These are phyloP conservation scores for Paxillus rubicundulus DNA, from an alignment of 768 basidiomycete species.

Conservation along the genomic window DNA sequence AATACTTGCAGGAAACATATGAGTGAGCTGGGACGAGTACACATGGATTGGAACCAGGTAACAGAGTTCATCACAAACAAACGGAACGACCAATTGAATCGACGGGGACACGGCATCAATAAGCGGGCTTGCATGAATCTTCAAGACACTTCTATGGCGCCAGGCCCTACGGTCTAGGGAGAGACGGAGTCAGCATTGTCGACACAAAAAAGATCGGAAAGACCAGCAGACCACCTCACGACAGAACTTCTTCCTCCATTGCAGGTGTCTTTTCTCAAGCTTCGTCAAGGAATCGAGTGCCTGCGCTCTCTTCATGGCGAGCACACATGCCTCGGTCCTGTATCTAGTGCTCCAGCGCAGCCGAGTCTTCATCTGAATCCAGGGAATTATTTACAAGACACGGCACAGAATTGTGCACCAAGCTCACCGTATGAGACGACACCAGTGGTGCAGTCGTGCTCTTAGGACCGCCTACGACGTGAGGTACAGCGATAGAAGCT, in stretches of 20 bases:
- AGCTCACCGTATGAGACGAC: conserved; percentile 20
- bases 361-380: conserved; percentile 37
- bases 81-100: not conserved
- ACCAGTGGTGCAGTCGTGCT: conserved; percentile 12
- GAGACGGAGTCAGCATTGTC: conserved; percentile 1
- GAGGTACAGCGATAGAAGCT: conserved; percentile 15
- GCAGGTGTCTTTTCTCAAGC: conserved; percentile 40
- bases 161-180: conserved; percentile 17
- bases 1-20: not conserved
- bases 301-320: conserved; percentile 40
- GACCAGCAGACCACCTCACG: conserved; percentile 35
- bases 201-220: not conserved
- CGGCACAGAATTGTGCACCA: not conserved
- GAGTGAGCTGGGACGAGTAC: not conserved
- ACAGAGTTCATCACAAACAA: not conserved
- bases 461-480: conserved; percentile 3
- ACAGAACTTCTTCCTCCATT: conserved; percentile 61
- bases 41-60: not conserved
- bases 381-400: not conserved
- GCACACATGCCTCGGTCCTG: conserved; percentile 52
- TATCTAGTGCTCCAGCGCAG: conserved; percentile 47
- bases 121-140: not conserved
- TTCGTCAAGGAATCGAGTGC: conserved; percentile 33
- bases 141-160: conserved; percentile 16
- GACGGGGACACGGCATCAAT: not conserved